Percentiles rank a stretch among this genome's conserved stretches.
phyloP scores from a whole-genome alignment of 805 yeast genomes.

The Cyberlindnera euphorbiae region DNA sequence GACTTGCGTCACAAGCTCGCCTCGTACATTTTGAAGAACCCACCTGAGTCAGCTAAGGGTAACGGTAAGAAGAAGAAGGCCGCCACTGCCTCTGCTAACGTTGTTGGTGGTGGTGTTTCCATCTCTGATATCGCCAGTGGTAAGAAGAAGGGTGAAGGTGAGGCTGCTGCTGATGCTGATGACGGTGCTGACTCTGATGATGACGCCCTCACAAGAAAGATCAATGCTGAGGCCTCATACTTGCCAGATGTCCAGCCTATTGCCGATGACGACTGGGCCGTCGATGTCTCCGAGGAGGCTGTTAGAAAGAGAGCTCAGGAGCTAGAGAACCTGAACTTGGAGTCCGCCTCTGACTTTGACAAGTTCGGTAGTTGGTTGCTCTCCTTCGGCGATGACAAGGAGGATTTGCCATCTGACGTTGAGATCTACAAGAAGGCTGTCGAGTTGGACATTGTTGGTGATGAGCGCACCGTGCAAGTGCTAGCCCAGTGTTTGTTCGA shows the following conservation, averaged over 20 bases:
- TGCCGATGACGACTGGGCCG: conserved; percentile 94
- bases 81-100: conserved; percentile 83
- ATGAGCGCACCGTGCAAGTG: conserved; percentile 80
- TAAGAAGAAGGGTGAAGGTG: conserved; percentile 29
- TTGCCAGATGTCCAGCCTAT: conserved; percentile 58
- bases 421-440: conserved; percentile 88
- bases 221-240: conserved; percentile 78
- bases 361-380: conserved; percentile 89
- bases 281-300: conserved; percentile 95
- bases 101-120: conserved; percentile 81
- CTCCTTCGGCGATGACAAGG: conserved; percentile 39
- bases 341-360: conserved; percentile 56
- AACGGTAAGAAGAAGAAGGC: conserved; percentile 54
- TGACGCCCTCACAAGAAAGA: conserved; percentile 70
- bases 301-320: conserved; percentile 87
- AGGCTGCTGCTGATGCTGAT: conserved; percentile 39
- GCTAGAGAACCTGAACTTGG: conserved; percentile 59
- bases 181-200: conserved; percentile 66
- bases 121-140: conserved; percentile 72
- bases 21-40: conserved; percentile 86
- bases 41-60: conserved; percentile 58
- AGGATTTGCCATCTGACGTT: conserved; percentile 70
- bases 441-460: conserved; percentile 67
- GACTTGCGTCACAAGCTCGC: conserved; percentile 84
- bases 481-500: conserved; percentile 86